Evolutionary conservation across 257 asterid genomes (phyloP).

Genomic region (Solanum raphanifolium): DNA sequence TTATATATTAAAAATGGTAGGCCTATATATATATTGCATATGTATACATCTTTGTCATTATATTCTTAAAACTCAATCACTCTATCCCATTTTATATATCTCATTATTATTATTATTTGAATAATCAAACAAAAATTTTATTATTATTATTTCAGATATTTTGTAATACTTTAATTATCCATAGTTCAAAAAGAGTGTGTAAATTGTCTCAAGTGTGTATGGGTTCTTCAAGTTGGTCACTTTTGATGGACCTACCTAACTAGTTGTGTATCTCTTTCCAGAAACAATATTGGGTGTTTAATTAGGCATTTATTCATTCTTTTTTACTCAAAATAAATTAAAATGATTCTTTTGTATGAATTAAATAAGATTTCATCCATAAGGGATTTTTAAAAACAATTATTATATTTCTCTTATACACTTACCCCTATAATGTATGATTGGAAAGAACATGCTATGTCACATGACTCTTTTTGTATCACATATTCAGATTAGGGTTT

Average conservation of each 20-base stretch:
- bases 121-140: neutral
- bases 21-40: neutral
- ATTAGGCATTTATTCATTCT: neutral
- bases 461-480: neutral
- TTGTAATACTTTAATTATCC: neutral
- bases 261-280: neutral
- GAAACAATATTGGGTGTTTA: neutral
- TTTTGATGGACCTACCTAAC: neutral
- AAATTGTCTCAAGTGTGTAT: neutral
- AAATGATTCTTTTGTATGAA: neutral
- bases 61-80: neutral
- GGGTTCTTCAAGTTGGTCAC: neutral
- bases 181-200: neutral
- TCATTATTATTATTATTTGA: neutral
- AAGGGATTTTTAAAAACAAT: neutral
- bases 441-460: neutral
- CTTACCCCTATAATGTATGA: neutral
- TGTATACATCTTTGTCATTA: neutral
- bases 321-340: neutral
- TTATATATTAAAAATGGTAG: neutral
- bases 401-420: neutral
- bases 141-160: neutral
- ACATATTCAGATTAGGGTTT: neutral
- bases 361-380: neutral
- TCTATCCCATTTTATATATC: neutral